Evolutionary conservation across 2,329 filamentous ascomycete species (phyloP), one percentile per base, ranked within the genome.

Genomic region (Verticillium albo-atrum): DNA sequence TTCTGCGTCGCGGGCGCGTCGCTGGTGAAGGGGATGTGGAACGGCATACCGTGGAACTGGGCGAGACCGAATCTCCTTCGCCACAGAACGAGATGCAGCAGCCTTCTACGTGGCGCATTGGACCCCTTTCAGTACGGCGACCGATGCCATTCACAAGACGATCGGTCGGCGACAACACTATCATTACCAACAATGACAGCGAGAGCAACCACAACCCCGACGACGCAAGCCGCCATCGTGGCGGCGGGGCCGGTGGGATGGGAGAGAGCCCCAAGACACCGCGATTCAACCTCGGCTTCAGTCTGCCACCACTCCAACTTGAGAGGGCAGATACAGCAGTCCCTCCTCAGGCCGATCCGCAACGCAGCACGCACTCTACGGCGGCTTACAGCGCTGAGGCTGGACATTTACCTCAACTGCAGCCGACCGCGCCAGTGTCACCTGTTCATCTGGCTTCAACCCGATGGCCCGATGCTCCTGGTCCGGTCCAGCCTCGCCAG

Each of bases 261-360:
- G 42, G 47, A 20, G 73, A 78, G 54, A 79, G 75, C 23, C 79
- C 80, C 34, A 85, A 85, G 66, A 77, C 78, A 1, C 78, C 80
- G 2, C 71, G 72, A 3, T 74, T 78, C 55, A 67, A 70, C 20
- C 65, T 78, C 3, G 70, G 71, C n/a, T 50, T 50, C 42, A 50
- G 42, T 4, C 5, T 50, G 20, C 42, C 42, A 50, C 42, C 42
- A 12, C 42, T 50, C 20, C 42, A 20, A 12, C n/a, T 50, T 20
- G 42, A 26, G 7, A 26, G 20, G 5, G 10, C 5, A 12, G 42
- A 25, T 26, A 9, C 12, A 25, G 20, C 4, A n/a, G 10, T 50
- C 20, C 10, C 42, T 12, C n/a, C 7, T 9, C 42, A 25, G 10
- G 10, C 20, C 20, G 20, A 25, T 9, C 20, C 7, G 20, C 20